Conservation (phyloP, 129 eudicot species). For the Oenanthe sinensis region DNA sequence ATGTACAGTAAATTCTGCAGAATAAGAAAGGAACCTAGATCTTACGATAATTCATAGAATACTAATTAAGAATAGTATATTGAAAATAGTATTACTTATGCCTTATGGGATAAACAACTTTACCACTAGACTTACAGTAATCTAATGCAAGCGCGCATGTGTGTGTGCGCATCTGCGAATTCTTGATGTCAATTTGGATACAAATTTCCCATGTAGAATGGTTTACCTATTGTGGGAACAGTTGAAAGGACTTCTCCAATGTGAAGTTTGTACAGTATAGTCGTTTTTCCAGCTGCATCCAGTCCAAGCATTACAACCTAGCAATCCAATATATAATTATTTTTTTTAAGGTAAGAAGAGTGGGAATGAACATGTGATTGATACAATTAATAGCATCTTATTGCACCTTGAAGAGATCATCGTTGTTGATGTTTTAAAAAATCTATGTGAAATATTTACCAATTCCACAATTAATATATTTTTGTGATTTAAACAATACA, state of each 20-base stretch:
- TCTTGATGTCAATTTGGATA: neutral
- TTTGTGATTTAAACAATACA: no score
- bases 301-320: conserved; percentile 99
- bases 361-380: neutral
- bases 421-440: neutral
- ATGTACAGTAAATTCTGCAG: neutral
- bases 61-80: neutral
- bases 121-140: neutral
- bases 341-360: neutral
- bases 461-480: no score
- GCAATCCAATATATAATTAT: conserved; percentile 1
- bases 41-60: neutral
- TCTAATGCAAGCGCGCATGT: neutral
- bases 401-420: neutral
- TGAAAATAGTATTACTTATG: neutral
- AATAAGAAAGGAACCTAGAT: neutral
- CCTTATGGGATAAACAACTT: neutral
- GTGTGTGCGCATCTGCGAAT: neutral
- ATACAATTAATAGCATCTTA: neutral
- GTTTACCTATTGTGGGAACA: conserved; percentile 90
- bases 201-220: neutral
- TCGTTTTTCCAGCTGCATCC: conserved; percentile 98
- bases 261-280: conserved; percentile 93
- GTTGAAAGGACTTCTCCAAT: conserved; percentile 98
- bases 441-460: neutral